Conservation (phyloP, 2,329 filamentous ascomycete genomes). For the Ramularia endophylla region DNA sequence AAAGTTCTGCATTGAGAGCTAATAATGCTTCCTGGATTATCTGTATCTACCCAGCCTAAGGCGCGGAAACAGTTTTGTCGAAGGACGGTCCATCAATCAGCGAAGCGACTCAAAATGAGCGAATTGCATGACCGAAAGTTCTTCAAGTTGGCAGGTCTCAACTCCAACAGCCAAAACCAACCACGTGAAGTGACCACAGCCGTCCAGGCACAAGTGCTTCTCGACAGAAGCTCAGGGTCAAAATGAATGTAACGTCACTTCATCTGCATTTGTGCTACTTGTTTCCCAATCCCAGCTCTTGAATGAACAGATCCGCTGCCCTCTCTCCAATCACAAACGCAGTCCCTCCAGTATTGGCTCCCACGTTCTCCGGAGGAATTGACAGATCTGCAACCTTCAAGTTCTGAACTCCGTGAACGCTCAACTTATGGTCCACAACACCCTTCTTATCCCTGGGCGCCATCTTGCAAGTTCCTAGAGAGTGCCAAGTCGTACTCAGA, state of each 20-base stretch:
- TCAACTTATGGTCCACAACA: slow-evolving; percentile 36
- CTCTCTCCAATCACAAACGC: slow-evolving; percentile 40
- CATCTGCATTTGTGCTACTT: slow-evolving; percentile 11
- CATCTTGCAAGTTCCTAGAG: slow-evolving; percentile 39
- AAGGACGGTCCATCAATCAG: too few species aligned
- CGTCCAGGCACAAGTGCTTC: too few species aligned
- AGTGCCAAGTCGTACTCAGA: slow-evolving; percentile 38
- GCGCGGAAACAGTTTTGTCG: too few species aligned
- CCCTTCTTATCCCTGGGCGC: slow-evolving; percentile 31
- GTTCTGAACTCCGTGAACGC: slow-evolving; percentile 35
- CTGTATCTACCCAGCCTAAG: too few species aligned
- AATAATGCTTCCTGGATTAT: too few species aligned
- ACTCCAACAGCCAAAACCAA: too few species aligned
- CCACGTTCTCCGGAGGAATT: slow-evolving; percentile 39
- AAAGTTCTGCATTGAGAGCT: too few species aligned
- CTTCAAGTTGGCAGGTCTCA: too few species aligned
- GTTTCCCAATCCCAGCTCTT: slow-evolving; percentile 32
- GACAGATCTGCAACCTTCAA: slow-evolving; percentile 42
- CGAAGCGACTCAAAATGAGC: too few species aligned
- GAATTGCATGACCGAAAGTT: too few species aligned
- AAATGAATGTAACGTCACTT: slow-evolving; percentile 1
- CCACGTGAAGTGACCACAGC: too few species aligned
- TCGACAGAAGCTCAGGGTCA: background rate
- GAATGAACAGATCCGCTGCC: slow-evolving; percentile 36
- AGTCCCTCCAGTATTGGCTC: slow-evolving; percentile 43